Conservation (phyloP, 1,284 basidiomycete species). For the Acaromyces ingoldii region DNA sequence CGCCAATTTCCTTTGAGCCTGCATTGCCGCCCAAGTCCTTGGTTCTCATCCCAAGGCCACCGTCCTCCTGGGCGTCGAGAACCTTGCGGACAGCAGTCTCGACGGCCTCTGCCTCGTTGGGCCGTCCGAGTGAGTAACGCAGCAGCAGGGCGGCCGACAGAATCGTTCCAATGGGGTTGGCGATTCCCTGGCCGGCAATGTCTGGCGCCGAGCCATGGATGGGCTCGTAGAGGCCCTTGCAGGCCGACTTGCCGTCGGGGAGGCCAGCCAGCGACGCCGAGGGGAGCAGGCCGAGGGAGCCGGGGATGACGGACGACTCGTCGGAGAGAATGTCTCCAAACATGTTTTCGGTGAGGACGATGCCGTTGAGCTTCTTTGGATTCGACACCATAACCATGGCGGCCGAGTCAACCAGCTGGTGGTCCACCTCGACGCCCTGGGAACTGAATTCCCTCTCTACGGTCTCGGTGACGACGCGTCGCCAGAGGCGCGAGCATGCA, state of each 20-base stretch:
- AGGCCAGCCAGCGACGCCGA: constrained; percentile 91
- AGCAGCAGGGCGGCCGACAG: constrained; percentile 87
- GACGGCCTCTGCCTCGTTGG: constrained; percentile 71
- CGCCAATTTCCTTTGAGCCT: constrained; percentile 73
- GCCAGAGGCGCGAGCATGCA: constrained; percentile 89
- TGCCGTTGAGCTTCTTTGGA: constrained; percentile 90
- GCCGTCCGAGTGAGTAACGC: constrained; percentile 82
- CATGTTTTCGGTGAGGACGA: constrained; percentile 55
- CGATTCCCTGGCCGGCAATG: constrained; percentile 89
- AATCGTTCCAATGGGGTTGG: constrained; percentile 95
- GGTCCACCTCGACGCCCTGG: constrained; percentile 53
- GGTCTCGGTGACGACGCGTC: constrained; percentile 58
- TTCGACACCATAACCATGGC: constrained; percentile 92
- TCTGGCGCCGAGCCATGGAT: constrained; percentile 75
- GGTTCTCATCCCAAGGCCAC: constrained; percentile 76
- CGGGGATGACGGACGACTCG: constrained; percentile 94
- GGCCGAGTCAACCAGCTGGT: constrained; percentile 86
- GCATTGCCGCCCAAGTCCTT: constrained; percentile 79
- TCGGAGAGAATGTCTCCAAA: constrained; percentile 72
- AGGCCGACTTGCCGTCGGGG: constrained; percentile 66
- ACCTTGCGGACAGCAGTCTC: constrained; percentile 84
- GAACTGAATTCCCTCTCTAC: constrained; percentile 39
- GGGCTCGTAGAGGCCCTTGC: constrained; percentile 87
- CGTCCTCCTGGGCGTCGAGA: constrained; percentile 67
- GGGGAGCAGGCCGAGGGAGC: constrained; percentile 89